These are phyloP conservation scores for Sphagnum fallax DNA, from an alignment of 228 moss, liverwort and hornwort genomes.

Conservation along the genomic window DNA sequence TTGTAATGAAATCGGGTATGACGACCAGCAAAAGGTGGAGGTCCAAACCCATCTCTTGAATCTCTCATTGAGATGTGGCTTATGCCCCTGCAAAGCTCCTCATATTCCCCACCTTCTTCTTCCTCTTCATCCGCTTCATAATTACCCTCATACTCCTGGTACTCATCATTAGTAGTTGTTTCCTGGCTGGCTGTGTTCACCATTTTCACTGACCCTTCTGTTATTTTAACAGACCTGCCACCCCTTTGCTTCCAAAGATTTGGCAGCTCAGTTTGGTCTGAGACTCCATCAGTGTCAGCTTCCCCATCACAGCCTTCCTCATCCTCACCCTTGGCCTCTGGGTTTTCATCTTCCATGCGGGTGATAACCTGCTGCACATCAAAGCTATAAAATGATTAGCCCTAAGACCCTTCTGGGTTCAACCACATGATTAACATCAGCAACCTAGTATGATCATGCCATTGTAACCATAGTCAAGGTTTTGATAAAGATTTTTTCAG, in stretches of 20 bases:
- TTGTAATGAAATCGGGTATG: constrained; percentile 68
- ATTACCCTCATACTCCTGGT: constrained; percentile 12
- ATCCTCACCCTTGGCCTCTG: background rate
- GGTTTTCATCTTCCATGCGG: too few species aligned
- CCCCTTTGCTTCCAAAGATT: constrained; percentile 51
- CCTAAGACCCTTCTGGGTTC: too few species aligned
- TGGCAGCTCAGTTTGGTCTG: background rate
- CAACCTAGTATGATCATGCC: too few species aligned
- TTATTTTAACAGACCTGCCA: background rate
- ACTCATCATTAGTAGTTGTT: constrained; percentile 18
- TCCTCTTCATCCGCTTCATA: background rate
- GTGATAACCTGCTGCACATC: too few species aligned
- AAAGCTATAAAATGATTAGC: too few species aligned
- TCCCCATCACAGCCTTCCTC: background rate
- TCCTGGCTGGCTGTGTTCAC: constrained; percentile 14
- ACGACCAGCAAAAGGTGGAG: constrained; percentile 48
- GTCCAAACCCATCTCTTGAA: constrained; percentile 1
- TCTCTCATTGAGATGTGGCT: constrained; percentile 58
- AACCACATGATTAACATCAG: too few species aligned
- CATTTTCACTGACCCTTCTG: background rate
- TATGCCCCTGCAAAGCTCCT: constrained; percentile 66
- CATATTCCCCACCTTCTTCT: constrained; percentile 16
- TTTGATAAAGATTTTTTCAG: too few species aligned
- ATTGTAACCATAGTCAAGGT: too few species aligned
- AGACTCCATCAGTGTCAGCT: too few species aligned